phyloP scores from a whole-genome alignment of 139 green algal species.

The Micractinium sp. region DNA sequence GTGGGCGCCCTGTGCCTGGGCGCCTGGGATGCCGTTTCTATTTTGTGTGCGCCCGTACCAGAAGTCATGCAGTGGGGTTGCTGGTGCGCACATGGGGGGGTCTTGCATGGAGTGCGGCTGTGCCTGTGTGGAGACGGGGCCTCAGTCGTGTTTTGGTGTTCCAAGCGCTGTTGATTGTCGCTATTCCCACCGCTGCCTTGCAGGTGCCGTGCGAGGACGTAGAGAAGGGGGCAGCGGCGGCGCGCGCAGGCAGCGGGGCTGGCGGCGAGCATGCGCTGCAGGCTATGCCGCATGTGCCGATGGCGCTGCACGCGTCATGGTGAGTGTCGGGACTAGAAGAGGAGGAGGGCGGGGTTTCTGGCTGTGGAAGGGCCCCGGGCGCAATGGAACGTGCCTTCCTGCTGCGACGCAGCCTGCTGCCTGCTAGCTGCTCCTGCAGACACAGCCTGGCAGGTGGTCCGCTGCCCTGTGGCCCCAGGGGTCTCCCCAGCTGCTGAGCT shows the following conservation, averaged over 20 bases:
- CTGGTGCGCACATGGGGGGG: background rate
- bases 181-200: too few species aligned
- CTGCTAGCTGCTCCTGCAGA: background rate
- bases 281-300: constrained; percentile 18
- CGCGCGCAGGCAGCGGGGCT: background rate
- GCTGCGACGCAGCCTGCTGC: background rate
- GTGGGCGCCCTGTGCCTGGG: background rate
- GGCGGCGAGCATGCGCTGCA: background rate
- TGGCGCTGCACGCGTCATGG: constrained; percentile 30
- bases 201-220: constrained; percentile 31
- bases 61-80: background rate
- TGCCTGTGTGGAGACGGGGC: too few species aligned
- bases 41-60: background rate
- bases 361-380: background rate
- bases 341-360: background rate
- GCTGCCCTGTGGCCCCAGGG: background rate
- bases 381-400: background rate
- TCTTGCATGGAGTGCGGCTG: background rate
- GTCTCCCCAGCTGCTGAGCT: background rate
- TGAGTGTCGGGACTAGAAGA: background rate
- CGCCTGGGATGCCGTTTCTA: background rate
- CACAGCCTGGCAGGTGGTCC: background rate
- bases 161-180: too few species aligned
- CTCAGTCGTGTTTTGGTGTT: too few species aligned
- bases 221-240: background rate